Evolutionary conservation across 2,329 filamentous ascomycete genomes (phyloP).

Genomic region (Aspergillus felis): DNA sequence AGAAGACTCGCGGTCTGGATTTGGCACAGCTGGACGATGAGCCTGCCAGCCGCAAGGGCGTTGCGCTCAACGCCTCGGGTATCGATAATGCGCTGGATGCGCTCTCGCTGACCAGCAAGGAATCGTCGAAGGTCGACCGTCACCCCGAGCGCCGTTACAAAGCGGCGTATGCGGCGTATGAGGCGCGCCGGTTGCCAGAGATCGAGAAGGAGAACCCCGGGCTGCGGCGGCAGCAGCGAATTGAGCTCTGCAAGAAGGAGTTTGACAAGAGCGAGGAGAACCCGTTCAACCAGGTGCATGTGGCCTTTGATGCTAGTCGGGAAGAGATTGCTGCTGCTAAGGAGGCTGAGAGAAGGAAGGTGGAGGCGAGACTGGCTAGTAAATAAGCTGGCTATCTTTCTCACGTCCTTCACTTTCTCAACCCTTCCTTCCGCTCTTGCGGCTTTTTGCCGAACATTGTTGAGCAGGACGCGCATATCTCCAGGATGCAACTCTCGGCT

Average conservation of each 20-base stretch:
- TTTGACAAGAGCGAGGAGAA: conserved; percentile 95
- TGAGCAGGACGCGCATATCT: not conserved
- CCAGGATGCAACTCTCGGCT: not conserved
- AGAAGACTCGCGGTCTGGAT: conserved; percentile 66
- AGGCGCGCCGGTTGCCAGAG: conserved; percentile 76
- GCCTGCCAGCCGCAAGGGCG: conserved; percentile 44
- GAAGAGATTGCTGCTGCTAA: conserved; percentile 69
- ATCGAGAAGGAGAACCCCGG: conserved; percentile 81
- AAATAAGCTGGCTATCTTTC: conserved; percentile 14
- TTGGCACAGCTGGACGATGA: conserved; percentile 68
- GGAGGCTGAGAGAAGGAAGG: conserved; percentile 65
- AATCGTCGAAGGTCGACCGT: conserved; percentile 69
- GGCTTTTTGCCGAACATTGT: not conserved
- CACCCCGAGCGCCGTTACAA: conserved; percentile 86
- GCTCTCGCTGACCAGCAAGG: conserved; percentile 61
- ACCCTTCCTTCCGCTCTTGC: not conserved
- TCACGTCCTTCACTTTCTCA: not conserved
- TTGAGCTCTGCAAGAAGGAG: conserved; percentile 81
- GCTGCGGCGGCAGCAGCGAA: conserved; percentile 75
- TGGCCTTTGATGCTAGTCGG: conserved; percentile 70
- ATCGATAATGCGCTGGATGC: conserved; percentile 94
- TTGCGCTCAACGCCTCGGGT: conserved; percentile 73
- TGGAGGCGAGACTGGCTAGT: conserved; percentile 62
- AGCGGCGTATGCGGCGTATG: conserved; percentile 77
- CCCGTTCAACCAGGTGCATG: conserved; percentile 83